Evolutionary conservation across 139 green algal species (phyloP), one percentile per base, ranked within the genome.

Genomic region (Chlorella sp.): DNA sequence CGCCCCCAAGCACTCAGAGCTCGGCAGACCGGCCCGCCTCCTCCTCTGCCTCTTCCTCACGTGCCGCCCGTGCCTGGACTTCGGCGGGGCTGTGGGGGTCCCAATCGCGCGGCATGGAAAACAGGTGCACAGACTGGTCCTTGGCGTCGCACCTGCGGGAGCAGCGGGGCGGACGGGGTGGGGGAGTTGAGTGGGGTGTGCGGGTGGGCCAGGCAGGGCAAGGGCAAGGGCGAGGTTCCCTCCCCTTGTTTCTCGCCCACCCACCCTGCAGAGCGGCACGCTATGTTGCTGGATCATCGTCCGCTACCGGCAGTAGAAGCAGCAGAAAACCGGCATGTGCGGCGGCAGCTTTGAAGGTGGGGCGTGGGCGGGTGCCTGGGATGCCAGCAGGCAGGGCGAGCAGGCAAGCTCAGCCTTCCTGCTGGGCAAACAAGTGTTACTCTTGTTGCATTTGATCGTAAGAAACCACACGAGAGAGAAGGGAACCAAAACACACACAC

Each of bases 71-170:
- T 4, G 77, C 77, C 77, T 60, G 53, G 34, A 24, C 36, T 1
- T 37, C 36, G 36, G 77, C 34, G 1, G 77, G 37, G 36, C 18
- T 60, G 32, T 85, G 64, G 3, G 84, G 84, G 84, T 88, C 84
- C 84, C 84, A 88, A 16, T 30, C 21, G 19, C 71, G 66, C 28
- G 82, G 82, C 82, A 86, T 88, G 11, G 84, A 9, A 40, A 88
- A 81, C 28, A 94, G 64, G 24, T 92, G 88, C 42, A 94, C 87
- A 21, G 42, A 84, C 85, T 94, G 90, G 76, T 94, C 92, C 30
- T 92, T 86, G 3, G 64, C 30, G 40, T 89, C 90, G 36, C 84
- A 88, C 84, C 84, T 88, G 66, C 37, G 28, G 19, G 21, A 3
- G 9, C 4, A 37, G 36, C 9, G 66, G 48, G 9, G 26, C 5